Evolutionary conservation across 2,329 filamentous ascomycete species (phyloP).

Genomic region (Colletotrichum neosansevieriae): DNA sequence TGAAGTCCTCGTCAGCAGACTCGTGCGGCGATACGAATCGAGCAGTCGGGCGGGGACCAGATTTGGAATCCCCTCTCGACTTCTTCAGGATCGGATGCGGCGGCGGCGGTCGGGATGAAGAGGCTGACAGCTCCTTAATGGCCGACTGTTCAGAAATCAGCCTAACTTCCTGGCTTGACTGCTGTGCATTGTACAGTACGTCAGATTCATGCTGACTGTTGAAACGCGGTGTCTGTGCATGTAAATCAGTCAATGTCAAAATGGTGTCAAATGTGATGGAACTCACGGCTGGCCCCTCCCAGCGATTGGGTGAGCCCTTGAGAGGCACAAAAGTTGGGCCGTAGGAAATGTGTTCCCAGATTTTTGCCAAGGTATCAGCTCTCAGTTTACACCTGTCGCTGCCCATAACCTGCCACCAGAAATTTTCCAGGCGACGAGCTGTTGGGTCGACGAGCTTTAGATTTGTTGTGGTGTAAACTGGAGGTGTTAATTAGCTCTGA

Average conservation of each 20-base stretch:
- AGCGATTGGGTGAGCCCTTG: conserved; percentile 64
- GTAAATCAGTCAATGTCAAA: conserved; percentile 20
- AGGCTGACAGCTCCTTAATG: conserved; percentile 49
- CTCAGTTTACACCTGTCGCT: conserved; percentile 67
- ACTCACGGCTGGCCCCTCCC: conserved; percentile 63
- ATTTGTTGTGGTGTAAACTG: conserved; percentile 72
- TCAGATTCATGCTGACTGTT: conserved; percentile 40
- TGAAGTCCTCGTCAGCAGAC: conserved; percentile 57
- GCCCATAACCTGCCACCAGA: conserved; percentile 76
- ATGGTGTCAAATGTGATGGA: conserved; percentile 8
- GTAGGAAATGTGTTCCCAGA: conserved; percentile 69
- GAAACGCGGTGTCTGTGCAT: conserved; percentile 39
- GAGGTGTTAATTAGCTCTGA: conserved; percentile 11
- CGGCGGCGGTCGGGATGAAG: conserved; percentile 61
- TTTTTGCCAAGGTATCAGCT: conserved; percentile 64
- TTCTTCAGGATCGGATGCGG: conserved; percentile 72
- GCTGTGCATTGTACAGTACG: conserved; percentile 31
- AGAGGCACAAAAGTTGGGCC: conserved; percentile 70
- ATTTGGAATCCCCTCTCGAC: conserved; percentile 63
- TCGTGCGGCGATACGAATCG: conserved; percentile 69
- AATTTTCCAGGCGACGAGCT: conserved; percentile 71
- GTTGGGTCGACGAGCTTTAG: conserved; percentile 71
- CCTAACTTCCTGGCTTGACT: conserved; percentile 29
- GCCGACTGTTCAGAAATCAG: conserved; percentile 42
- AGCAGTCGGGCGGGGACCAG: conserved; percentile 68